Percentiles rank a stretch among this genome's conserved stretches.
Evolutionary conservation across 306 rosid species (phyloP).

Genomic region (Begonia masoniana): DNA sequence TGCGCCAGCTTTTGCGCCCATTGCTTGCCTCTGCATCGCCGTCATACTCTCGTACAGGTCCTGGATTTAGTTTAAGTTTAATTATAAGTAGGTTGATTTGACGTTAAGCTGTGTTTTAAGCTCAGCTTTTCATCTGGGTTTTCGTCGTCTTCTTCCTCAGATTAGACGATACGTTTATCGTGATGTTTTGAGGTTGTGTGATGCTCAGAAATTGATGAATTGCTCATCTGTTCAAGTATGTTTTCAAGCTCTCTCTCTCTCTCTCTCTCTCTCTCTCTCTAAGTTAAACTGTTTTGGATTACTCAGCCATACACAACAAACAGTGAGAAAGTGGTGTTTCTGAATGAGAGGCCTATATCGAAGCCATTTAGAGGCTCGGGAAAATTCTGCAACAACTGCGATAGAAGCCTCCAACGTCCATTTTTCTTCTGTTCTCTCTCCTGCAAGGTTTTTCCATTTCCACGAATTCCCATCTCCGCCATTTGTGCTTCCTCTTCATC

Average conservation of each 20-base stretch:
- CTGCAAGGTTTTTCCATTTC: conserved; percentile 54
- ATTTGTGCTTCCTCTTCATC: too few species aligned
- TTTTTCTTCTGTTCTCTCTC: conserved; percentile 71
- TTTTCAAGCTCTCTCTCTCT: neutral
- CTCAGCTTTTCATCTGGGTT: neutral
- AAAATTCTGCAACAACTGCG: conserved; percentile 69
- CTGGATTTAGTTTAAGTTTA: too few species aligned
- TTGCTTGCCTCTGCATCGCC: conserved; percentile 53
- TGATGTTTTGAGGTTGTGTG: conserved; percentile 66
- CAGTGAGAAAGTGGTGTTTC: conserved; percentile 80
- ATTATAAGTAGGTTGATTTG: neutral
- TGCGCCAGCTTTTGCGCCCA: conserved; percentile 85
- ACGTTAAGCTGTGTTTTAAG: neutral
- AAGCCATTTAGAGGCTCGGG: conserved; percentile 62
- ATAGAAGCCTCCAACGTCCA: conserved; percentile 73
- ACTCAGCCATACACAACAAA: conserved; percentile 73
- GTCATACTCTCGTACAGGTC: conserved; percentile 83
- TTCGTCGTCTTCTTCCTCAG: conserved; percentile 16
- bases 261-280: neutral
- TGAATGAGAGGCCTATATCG: conserved; percentile 66
- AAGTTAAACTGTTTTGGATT: neutral
- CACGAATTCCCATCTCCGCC: neutral
- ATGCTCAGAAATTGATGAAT: conserved; percentile 58
- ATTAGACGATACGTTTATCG: conserved; percentile 78
- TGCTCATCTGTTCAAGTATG: conserved; percentile 74